A percentile compares a stretch with the other conserved stretches of the same genome.
Evolutionary conservation across 1,139 yeast species (phyloP).

Genomic region (Suhomyces taliae): DNA sequence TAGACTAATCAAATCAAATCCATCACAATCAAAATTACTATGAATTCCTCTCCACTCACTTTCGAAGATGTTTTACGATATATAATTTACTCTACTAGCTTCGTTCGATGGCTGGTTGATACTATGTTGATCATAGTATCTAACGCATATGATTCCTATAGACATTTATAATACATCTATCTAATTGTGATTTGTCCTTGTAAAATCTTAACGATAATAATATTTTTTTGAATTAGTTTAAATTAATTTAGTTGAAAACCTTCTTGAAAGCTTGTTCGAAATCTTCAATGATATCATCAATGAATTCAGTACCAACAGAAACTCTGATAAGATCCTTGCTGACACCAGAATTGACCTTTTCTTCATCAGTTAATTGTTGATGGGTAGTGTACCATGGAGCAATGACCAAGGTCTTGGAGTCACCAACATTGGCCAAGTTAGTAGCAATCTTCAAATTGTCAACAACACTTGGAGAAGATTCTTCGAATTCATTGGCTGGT

Average conservation of each 20-base stretch:
- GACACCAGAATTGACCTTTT: constrained; percentile 80
- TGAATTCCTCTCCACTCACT: too few relatives aligned
- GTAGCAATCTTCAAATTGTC: constrained; percentile 82
- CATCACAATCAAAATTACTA: too few relatives aligned
- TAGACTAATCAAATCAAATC: too few relatives aligned
- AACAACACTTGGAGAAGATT: constrained; percentile 79
- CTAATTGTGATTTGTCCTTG: neutral
- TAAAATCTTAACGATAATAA: neutral
- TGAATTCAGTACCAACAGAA: constrained; percentile 85
- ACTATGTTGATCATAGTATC: neutral
- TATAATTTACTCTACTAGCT: too few relatives aligned
- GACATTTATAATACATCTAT: neutral
- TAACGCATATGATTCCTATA: neutral
- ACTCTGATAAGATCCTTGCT: constrained; percentile 84
- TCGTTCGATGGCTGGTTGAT: neutral
- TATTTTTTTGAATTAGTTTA: neutral
- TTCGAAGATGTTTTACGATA: too few relatives aligned
- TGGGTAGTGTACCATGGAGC: constrained; percentile 97
- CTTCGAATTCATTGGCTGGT: constrained; percentile 57
- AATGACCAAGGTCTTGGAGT: constrained; percentile 88
- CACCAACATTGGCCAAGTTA: constrained; percentile 96
- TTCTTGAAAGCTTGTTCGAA: constrained; percentile 75
- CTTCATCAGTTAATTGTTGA: constrained; percentile 82
- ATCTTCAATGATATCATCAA: constrained; percentile 85
- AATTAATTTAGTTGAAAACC: constrained; percentile 31